Percentiles rank a stretch among this genome's conserved stretches.
These are phyloP conservation scores for Boehmeria nivea DNA, from an alignment of 306 rosid species.

Conservation along the genomic window DNA sequence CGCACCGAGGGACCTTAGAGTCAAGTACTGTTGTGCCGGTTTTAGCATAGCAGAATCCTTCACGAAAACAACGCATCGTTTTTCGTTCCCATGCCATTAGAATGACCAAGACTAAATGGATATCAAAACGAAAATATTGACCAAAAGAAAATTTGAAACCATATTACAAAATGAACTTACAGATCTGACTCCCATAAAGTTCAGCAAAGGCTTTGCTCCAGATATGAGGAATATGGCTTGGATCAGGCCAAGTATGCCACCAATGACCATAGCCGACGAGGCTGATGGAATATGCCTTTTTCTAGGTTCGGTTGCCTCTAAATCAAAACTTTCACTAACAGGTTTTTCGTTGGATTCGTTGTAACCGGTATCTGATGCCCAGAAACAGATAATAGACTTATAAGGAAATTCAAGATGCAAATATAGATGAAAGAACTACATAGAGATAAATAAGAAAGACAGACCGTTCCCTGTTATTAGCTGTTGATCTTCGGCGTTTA, in stretches of 20 bases:
- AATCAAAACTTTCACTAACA: constrained; percentile 31
- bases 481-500: constrained; percentile 45
- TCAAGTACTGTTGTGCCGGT: constrained; percentile 71
- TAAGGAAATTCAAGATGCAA: not conserved
- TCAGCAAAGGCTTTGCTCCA: constrained; percentile 74
- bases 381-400: constrained; percentile 4
- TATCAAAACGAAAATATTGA: not conserved
- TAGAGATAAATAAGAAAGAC: not conserved
- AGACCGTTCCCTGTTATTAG: constrained; percentile 56
- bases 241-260: constrained; percentile 72
- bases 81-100: not conserved
- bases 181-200: constrained; percentile 78
- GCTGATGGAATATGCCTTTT: constrained; percentile 88
- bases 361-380: constrained; percentile 31
- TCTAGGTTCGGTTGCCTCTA: constrained; percentile 24
- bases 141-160: not conserved
- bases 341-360: constrained; percentile 32
- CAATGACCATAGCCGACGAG: constrained; percentile 78
- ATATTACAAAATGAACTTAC: constrained; percentile 37
- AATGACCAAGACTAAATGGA: not conserved
- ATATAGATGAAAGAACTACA: not conserved
- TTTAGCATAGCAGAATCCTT: constrained; percentile 85
- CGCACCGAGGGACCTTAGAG: constrained; percentile 87
- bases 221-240: constrained; percentile 74
- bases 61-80: constrained; percentile 12